These are phyloP conservation scores for Mrakia frigida DNA, from an alignment of 768 basidiomycete species.

Conservation along the genomic window DNA sequence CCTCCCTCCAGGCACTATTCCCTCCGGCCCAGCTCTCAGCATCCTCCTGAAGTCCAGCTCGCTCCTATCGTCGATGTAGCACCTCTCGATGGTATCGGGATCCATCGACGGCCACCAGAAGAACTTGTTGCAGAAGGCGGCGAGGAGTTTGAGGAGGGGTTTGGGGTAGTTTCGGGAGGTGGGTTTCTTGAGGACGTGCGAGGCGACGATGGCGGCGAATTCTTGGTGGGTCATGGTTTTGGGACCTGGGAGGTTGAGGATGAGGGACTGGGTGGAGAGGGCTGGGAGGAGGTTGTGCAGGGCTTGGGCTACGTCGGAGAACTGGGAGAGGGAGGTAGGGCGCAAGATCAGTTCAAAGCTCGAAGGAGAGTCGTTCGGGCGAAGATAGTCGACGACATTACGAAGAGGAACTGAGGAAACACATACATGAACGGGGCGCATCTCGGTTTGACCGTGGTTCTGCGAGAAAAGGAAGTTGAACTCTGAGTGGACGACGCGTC, in stretches of 20 bases:
- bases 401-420: constrained; percentile 6
- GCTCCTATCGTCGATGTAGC: constrained; percentile 68
- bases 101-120: constrained; percentile 88
- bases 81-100: constrained; percentile 84
- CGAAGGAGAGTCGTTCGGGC: too few relatives aligned
- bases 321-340: constrained; percentile 49
- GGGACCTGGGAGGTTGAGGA: constrained; percentile 80
- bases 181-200: constrained; percentile 63
- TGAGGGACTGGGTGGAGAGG: constrained; percentile 46
- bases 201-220: constrained; percentile 40
- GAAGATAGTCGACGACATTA: not conserved
- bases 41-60: constrained; percentile 8
- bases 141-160: constrained; percentile 58
- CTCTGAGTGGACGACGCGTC: constrained; percentile 50
- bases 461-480: constrained; percentile 93
- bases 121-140: constrained; percentile 58
- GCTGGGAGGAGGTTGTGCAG: constrained; percentile 58
- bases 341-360: not conserved
- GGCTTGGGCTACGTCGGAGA: constrained; percentile 88
- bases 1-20: constrained; percentile 38
- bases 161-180: constrained; percentile 74
- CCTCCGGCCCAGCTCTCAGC: constrained; percentile 45
- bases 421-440: constrained; percentile 86
- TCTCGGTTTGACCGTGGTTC: constrained; percentile 77
- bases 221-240: constrained; percentile 71